Evolutionary conservation across 208 protist genomes (phyloP), one percentile per base, ranked within the genome.

Genomic region (Endotrypanum monterogeii): DNA sequence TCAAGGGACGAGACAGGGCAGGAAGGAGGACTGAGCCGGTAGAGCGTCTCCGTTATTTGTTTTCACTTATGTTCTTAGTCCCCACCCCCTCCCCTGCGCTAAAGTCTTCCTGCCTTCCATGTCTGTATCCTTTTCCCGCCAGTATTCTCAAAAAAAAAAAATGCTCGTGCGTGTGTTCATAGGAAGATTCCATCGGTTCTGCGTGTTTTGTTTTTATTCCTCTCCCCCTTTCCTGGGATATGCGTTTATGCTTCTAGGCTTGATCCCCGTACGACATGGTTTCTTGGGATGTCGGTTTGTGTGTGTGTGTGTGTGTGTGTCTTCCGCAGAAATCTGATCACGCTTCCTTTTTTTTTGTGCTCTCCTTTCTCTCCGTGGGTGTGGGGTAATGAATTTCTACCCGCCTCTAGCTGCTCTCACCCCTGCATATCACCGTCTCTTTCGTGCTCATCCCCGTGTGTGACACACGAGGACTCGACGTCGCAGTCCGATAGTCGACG

Each of bases 21-120:
- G 25, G 60, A 83, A 79, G 73, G 67, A 35, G 16, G 63, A 78
- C 28, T 76, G 56, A 56, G 28, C 11, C 41, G 9, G 41, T 3
- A 46, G 41, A 46, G 41, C 41, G 7, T 46, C 41, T 37, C 5
- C 8, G 20, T n/a, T 7, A 35, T 48, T n/a, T 12, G 60, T 16
- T 44, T 16, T 35, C 60, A 18, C 37, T 62, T 62, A 28, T 30
- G 30, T 30, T 41, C 37, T 30, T 62, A 35, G 56, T 46, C 41
- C 41, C 56, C 37, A 23, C n/a, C n/a, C 32, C 56, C 56, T 62
- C 32, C 30, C 56, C 4, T 62, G 30, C 44, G 16, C 25, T 41
- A 50, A 18, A 12, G 1, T 71, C 14, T 72, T 69, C 6, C 11
- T 71, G 5, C 55, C 25, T 12, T 60, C 35, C 18, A 14, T n/a